Evolutionary conservation across 768 basidiomycete genomes (phyloP), one percentile per base, ranked within the genome.

Genomic region (Termitomyces sp.): DNA sequence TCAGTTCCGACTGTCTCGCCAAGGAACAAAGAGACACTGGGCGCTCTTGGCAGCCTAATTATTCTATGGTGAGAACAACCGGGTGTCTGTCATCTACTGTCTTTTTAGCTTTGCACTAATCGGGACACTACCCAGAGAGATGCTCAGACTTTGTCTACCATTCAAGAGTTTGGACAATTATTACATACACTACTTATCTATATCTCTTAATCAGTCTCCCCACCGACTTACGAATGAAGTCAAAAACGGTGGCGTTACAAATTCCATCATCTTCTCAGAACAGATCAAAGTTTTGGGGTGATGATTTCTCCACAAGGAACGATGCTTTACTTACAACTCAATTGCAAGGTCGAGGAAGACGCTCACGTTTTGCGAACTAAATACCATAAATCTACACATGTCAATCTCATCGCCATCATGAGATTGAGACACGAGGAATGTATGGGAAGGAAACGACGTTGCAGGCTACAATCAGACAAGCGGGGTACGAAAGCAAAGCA

Each of bases 401-500:
- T 34, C 49, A 58, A 45, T 42, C 42, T 41, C 31, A 22, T 54
- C n/a, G 16, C 11, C 16, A 27, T 27, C 8, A 45, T 30, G 50
- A 22, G 39, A 41, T 42, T 41, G 9, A 46, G 36, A 27, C 39
- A 34, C 9, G 16, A 49, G 33, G 15, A 6, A 22, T 30, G 39
- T 31, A 48, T 53, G 51, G 44, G 51, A 57, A 55, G 55, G 15
- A 30, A 50, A 49, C 24, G 27, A 55, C 56, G 47, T 60, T 30
- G 39, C 16, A 60, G 34, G 54, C 55, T 62, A 59, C 45, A 47
- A 61, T 22, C 46, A 54, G 34, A 61, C 48, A 41, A 31, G 34
- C 12, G 52, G n/a, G 44, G 39, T 37, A 55, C 37, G 51, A 63
- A 59, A 51, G 44, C 54, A 49, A 55, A 53, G 22, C 45, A 27